Conservation (phyloP, 2,329 filamentous ascomycete genomes). For the Daldinia eschscholtzii region DNA sequence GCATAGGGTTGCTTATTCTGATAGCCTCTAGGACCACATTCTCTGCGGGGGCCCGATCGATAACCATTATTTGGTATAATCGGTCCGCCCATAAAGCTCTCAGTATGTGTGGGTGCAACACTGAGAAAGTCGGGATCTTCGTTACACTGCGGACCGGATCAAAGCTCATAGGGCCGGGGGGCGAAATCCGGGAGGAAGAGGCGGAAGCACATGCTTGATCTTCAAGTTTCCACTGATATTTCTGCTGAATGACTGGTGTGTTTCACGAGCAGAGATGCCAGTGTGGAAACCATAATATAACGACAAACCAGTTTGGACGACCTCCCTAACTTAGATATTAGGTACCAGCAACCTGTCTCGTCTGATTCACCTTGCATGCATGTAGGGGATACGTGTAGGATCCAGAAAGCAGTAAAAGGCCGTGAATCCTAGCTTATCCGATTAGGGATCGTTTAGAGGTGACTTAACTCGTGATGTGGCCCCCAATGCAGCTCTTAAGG, state of each 20-base stretch:
- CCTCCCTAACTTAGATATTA: slow-evolving; percentile 9
- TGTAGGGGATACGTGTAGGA: slow-evolving; percentile 1
- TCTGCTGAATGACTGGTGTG: slow-evolving; percentile 9
- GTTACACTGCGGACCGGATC: slow-evolving; percentile 29
- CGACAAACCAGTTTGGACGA: slow-evolving; percentile 4
- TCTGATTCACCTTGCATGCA: slow-evolving; percentile 16
- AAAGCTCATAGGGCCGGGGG: slow-evolving; percentile 21
- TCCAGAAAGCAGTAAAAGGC: slow-evolving; percentile 5
- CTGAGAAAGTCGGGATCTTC: slow-evolving; percentile 15
- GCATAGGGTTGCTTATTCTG: slow-evolving; percentile 16
- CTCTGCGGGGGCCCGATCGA: slow-evolving; percentile 9
- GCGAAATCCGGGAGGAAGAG: slow-evolving; percentile 2
- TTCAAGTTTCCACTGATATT: slow-evolving; percentile 11
- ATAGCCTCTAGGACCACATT: slow-evolving; percentile 7
- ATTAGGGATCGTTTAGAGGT: slow-evolving; percentile 3
- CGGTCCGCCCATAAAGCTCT: slow-evolving; percentile 18
- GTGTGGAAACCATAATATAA: slow-evolving; percentile 2
- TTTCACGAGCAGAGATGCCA: slow-evolving; percentile 15
- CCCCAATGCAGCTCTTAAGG: slow-evolving; percentile 1
- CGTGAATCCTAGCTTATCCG: slow-evolving; percentile 17
- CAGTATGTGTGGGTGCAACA: slow-evolving; percentile 6
- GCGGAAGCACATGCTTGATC: slow-evolving; percentile 21
- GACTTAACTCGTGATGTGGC: slow-evolving; percentile 10
- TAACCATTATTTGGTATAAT: slow-evolving; percentile 15
- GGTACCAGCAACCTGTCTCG: not conserved